A percentile compares a stretch with the other conserved stretches of the same genome.
Evolutionary conservation across 1,284 basidiomycete species (phyloP).

Genomic region (Serendipita sp.): DNA sequence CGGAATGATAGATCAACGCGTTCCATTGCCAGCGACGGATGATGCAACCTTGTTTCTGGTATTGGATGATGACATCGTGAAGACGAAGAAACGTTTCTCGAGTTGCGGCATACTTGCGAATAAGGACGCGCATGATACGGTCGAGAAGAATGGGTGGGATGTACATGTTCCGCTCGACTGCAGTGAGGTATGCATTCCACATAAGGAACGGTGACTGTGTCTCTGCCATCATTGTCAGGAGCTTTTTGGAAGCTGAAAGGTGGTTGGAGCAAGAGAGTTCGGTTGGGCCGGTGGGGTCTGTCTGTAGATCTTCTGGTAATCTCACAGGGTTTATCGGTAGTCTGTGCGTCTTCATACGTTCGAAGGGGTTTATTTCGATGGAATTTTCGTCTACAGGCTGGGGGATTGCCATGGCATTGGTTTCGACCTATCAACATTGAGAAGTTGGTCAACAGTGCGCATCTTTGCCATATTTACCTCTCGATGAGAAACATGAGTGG

Average conservation of each 20-base stretch:
- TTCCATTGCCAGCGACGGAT: constrained; percentile 58
- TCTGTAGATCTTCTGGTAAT: too few relatives aligned
- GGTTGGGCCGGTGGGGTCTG: too few relatives aligned
- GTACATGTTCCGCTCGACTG: constrained; percentile 1
- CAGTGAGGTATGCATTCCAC: constrained; percentile 10
- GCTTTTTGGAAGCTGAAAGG: neutral
- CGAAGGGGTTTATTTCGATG: neutral
- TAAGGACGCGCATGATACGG: constrained; percentile 41
- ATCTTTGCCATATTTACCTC: too few relatives aligned
- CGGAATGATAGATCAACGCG: constrained; percentile 49
- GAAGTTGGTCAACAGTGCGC: too few relatives aligned
- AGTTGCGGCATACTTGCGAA: constrained; percentile 37
- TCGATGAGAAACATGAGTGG: neutral
- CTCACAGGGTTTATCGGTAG: neutral
- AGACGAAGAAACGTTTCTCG: constrained; percentile 45
- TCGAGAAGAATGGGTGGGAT: constrained; percentile 44
- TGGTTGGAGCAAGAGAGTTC: too few relatives aligned
- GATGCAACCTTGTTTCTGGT: constrained; percentile 36
- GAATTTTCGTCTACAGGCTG: too few relatives aligned
- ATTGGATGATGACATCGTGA: constrained; percentile 42
- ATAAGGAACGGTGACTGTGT: neutral
- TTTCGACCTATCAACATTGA: too few relatives aligned
- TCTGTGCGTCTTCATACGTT: neutral
- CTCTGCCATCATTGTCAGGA: constrained; percentile 3
- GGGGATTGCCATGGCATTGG: too few relatives aligned